Conservation (phyloP, 2,329 filamentous ascomycete genomes). For the Lojkania enalia region DNA sequence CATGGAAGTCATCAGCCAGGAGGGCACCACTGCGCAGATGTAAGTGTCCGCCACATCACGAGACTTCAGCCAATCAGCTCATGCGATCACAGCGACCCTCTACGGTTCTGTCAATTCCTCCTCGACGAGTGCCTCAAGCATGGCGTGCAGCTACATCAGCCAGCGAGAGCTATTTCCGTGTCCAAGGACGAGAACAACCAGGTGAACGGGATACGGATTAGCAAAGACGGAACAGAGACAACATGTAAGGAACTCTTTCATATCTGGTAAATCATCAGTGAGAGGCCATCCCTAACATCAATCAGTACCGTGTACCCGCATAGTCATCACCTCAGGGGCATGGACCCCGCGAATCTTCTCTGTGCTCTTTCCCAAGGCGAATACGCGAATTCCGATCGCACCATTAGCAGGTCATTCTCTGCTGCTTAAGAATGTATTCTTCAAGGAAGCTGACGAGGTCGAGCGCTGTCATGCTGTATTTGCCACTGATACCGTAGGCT, state of each 20-base stretch:
- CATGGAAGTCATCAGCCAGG: constrained; percentile 64
- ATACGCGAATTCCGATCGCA: constrained; percentile 58
- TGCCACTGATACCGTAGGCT: constrained; percentile 60
- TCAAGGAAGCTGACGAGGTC: constrained; percentile 50
- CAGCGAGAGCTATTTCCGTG: constrained; percentile 60
- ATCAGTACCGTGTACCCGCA: constrained; percentile 62
- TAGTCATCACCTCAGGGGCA: constrained; percentile 70
- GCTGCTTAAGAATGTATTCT: constrained; percentile 64
- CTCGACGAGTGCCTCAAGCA: constrained; percentile 59
- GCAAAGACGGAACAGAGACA: constrained; percentile 50
- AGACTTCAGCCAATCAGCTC: constrained; percentile 4
- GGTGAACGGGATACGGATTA: constrained; percentile 58
- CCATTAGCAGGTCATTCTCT: constrained; percentile 73
- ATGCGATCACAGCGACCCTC: constrained; percentile 60
- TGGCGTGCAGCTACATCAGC: constrained; percentile 69
- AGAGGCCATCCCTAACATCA: constrained; percentile 15
- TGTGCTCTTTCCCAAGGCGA: constrained; percentile 63
- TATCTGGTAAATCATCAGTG: not conserved
- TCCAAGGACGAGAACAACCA: constrained; percentile 54
- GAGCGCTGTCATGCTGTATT: constrained; percentile 69
- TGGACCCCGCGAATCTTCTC: constrained; percentile 72
- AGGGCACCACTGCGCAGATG: constrained; percentile 67
- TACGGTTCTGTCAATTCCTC: constrained; percentile 67
- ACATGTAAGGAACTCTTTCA: constrained; percentile 38
- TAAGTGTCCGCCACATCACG: constrained; percentile 46